These are phyloP conservation scores for Erucastrum elatum DNA, from an alignment of 345 rosid species.

Conservation along the genomic window DNA sequence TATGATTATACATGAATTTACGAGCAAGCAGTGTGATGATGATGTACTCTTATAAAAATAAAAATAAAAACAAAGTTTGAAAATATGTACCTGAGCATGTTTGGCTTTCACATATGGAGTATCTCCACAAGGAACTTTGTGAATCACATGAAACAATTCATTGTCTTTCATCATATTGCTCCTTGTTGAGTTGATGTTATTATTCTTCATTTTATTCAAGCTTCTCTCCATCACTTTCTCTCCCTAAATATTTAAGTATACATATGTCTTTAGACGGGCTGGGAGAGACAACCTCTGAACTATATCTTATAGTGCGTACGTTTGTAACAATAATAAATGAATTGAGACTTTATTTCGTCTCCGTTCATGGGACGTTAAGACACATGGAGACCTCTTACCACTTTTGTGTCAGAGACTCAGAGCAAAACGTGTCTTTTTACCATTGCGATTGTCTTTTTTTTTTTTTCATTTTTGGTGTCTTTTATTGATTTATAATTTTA, in stretches of 20 bases:
- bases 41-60: not conserved
- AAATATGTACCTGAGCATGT: not conserved
- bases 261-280: constrained; percentile 23
- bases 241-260: not conserved
- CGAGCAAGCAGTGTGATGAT: not conserved
- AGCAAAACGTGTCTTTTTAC: constrained; percentile 29
- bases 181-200: not conserved
- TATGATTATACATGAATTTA: not conserved
- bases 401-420: constrained; percentile 22
- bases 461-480: not conserved
- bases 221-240: constrained; percentile 34
- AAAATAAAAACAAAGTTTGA: not conserved
- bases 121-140: not conserved
- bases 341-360: constrained; percentile 9
- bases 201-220: constrained; percentile 33
- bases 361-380: constrained; percentile 17
- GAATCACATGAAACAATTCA: not conserved
- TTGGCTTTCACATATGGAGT: not conserved
- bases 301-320: constrained; percentile 19
- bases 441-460: not conserved
- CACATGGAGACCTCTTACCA: constrained; percentile 17
- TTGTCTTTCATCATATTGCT: constrained; percentile 37
- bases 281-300: constrained; percentile 20
- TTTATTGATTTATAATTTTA: not conserved
- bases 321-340: constrained; percentile 16